Conservation (phyloP, 2,329 filamentous ascomycete genomes). For the Microthyrium microscopicum region DNA sequence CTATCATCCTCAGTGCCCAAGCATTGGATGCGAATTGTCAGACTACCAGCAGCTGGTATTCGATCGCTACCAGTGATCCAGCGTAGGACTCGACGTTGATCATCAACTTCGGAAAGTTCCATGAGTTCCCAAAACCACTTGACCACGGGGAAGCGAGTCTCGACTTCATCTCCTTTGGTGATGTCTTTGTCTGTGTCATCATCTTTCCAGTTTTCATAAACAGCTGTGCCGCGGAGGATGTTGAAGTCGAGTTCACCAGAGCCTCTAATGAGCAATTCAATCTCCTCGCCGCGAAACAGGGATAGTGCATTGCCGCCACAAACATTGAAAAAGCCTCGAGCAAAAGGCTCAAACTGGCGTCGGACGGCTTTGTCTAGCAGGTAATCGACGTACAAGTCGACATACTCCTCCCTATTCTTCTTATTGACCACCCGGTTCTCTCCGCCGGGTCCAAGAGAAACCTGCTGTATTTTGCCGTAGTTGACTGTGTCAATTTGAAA, state of each 20-base stretch:
- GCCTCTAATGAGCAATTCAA: conserved; percentile 71
- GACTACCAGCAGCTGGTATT: conserved; percentile 74
- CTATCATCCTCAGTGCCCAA: conserved; percentile 57
- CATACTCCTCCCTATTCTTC: conserved; percentile 67
- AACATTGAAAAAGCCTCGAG: conserved; percentile 82
- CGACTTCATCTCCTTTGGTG: conserved; percentile 28
- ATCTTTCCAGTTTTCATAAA: conserved; percentile 62
- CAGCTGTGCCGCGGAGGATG: conserved; percentile 57
- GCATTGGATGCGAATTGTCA: conserved; percentile 63
- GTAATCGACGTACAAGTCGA: conserved; percentile 68
- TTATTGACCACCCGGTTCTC: conserved; percentile 67
- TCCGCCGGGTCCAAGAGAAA: conserved; percentile 60
- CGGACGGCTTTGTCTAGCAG: conserved; percentile 61
- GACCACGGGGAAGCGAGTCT: conserved; percentile 48
- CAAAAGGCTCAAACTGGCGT: conserved; percentile 84
- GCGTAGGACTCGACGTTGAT: conserved; percentile 63
- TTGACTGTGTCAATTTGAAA: conserved; percentile 59
- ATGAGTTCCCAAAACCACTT: conserved; percentile 85
- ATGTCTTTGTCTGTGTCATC: conserved; percentile 11
- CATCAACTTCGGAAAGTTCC: conserved; percentile 41
- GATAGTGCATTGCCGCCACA: conserved; percentile 78
- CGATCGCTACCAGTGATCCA: conserved; percentile 87
- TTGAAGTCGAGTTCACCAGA: conserved; percentile 75
- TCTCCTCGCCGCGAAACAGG: conserved; percentile 78
- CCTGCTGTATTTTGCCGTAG: conserved; percentile 50